Percentiles rank a stretch among this genome's conserved stretches.
Conservation (phyloP, 1,284 basidiomycete genomes). For the Ganoderma leucocontextum region DNA sequence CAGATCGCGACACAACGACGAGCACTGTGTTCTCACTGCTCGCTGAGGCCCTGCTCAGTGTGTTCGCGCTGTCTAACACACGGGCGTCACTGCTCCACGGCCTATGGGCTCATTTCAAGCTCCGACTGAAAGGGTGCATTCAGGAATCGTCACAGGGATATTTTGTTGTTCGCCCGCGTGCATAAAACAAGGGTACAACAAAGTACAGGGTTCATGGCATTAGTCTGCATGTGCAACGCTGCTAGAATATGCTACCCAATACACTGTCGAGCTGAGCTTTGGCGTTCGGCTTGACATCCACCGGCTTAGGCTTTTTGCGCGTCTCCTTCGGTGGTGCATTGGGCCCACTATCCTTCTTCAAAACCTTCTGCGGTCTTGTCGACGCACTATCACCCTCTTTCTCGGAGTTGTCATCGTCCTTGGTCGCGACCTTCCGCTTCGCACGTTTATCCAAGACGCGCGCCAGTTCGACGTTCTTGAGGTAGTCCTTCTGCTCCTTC, state of each 20-base stretch:
- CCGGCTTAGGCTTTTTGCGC: constrained; percentile 38
- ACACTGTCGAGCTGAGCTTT: constrained; percentile 54
- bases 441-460: constrained; percentile 89
- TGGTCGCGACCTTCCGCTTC: constrained; percentile 55
- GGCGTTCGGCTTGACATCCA: constrained; percentile 33
- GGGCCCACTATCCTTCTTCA: constrained; percentile 48
- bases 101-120: constrained; percentile 45
- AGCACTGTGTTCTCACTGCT: constrained; percentile 63
- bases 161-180: neutral
- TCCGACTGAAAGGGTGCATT: constrained; percentile 51
- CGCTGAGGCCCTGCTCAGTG: constrained; percentile 55
- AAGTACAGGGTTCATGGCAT: neutral
- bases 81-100: constrained; percentile 30
- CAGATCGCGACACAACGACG: constrained; percentile 62
- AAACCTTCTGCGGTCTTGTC: constrained; percentile 27
- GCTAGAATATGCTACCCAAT: constrained; percentile 63
- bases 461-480: constrained; percentile 94
- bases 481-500: constrained; percentile 92
- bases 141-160: neutral
- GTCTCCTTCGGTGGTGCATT: constrained; percentile 47
- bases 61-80: constrained; percentile 72
- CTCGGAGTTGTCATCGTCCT: constrained; percentile 4
- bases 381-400: constrained; percentile 21
- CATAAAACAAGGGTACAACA: neutral
- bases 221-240: neutral